Evolutionary conservation across 352 stramenopile genomes (phyloP), one percentile per base, ranked within the genome.

Genomic region (Elongisporangium anandrum): DNA sequence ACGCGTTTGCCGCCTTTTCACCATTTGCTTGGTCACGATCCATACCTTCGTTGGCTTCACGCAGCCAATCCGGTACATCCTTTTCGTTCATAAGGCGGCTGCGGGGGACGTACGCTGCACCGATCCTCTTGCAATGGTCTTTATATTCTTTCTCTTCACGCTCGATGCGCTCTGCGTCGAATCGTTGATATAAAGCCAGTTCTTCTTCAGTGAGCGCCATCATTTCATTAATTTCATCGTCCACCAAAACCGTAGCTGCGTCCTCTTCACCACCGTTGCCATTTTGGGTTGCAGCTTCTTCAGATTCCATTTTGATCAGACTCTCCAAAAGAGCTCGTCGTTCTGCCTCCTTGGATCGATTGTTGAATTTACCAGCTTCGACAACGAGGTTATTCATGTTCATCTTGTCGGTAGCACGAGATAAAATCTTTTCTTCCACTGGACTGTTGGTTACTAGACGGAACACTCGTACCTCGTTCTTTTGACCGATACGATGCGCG

Each of bases 351-450:
- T 95, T 95, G 8, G 83, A 94, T 1, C 79, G 73, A 59, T 93
- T 93, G 68, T 95, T 93, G 41, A 95, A 95, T 60, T 95, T 95
- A 12, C 87, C 87, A 3, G 87, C 87, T 64, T 96, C 85, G 20
- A 96, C 86, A 15, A 96, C 86, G 48, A 95, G 75, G 54, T 95
- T 94, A 72, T 96, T 95, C 84, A 96, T 94, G 68, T 94, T 95
- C 81, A 96, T 91, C 72, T 96, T 96, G 70, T 95, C 82, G 0
- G 87, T 95, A 26, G 87, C 87, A 53, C 85, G 81, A 26, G 82
- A 83, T 2, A 96, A 57, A 50, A 96, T 96, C 58, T 95, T 93
- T 59, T 95, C 85, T 56, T 96, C 87, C n/a, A 95, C 86, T 0
- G 87, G 85, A 53, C 73, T 90, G 60, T 94, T 95, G 0, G 86